Percentiles rank a stretch among this genome's conserved stretches.
These are phyloP conservation scores for Arabidopsis hybrid DNA, from an alignment of 441 rosid genomes.

Conservation along the genomic window DNA sequence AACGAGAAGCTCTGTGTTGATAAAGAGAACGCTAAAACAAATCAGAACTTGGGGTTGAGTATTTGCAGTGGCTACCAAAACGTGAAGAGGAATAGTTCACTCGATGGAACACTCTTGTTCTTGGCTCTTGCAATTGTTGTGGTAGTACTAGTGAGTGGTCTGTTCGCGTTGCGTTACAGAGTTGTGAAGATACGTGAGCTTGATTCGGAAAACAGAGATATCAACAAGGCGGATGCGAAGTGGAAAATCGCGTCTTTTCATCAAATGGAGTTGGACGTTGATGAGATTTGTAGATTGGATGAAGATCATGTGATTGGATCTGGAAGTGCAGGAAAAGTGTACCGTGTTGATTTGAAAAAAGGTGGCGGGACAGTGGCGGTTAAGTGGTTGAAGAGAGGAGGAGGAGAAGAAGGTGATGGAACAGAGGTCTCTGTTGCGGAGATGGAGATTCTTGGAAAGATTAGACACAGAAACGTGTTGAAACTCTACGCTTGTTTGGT, in stretches of 20 bases:
- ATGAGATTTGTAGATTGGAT: conserved; percentile 69
- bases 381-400: conserved; percentile 63
- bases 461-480: conserved; percentile 81
- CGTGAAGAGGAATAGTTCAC: conserved; percentile 35
- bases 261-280: conserved; percentile 72
- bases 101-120: conserved; percentile 52
- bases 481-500: conserved; percentile 79
- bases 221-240: conserved; percentile 50
- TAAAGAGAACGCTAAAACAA: conserved; percentile 35
- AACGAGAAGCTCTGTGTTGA: conserved; percentile 70
- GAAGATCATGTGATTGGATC: conserved; percentile 74
- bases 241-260: conserved; percentile 75
- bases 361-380: conserved; percentile 72
- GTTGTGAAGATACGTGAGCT: conserved; percentile 53
- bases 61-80: conserved; percentile 50
- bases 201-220: conserved; percentile 40
- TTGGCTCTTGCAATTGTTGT: conserved; percentile 53
- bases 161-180: conserved; percentile 57
- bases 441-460: conserved; percentile 78
- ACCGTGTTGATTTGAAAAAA: conserved; percentile 76
- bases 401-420: conserved; percentile 52
- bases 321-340: conserved; percentile 89
- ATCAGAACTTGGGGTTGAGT: conserved; percentile 42
- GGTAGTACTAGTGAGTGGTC: conserved; percentile 52
- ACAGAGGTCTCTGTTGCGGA: conserved; percentile 64